Evolutionary conservation across 805 yeast genomes (phyloP).

Genomic region (Metschnikowia lochheadii): DNA sequence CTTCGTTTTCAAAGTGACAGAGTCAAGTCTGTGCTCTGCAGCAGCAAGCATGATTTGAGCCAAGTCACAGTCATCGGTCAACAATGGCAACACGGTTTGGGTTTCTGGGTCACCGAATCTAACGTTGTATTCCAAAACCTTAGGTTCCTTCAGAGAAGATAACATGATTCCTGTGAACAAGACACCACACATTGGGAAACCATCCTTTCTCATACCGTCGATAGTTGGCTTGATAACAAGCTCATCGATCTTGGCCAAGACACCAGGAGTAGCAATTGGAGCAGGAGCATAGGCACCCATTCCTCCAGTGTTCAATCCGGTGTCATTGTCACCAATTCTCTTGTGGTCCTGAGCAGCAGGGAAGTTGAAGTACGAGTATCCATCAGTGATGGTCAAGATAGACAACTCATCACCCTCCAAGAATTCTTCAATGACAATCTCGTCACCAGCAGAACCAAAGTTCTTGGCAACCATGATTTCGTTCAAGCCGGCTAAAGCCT

Average conservation of each 20-base stretch:
- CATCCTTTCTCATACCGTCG: constrained; percentile 94
- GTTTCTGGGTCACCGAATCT: constrained; percentile 99
- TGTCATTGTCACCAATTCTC: constrained; percentile 88
- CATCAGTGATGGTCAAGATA: constrained; percentile 87
- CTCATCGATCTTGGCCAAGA: constrained; percentile 65
- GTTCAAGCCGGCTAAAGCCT: constrained; percentile 78
- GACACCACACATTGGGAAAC: constrained; percentile 92
- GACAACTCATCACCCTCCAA: constrained; percentile 96
- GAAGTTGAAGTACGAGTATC: constrained; percentile 81
- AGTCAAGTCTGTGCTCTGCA: constrained; percentile 89
- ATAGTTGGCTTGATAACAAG: constrained; percentile 86
- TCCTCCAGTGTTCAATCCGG: constrained; percentile 97
- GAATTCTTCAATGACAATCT: constrained; percentile 90
- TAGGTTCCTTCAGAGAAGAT: constrained; percentile 76
- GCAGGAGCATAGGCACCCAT: constrained; percentile 99
- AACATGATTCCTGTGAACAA: constrained; percentile 94
- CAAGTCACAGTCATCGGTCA: constrained; percentile 81
- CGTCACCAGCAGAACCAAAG: constrained; percentile 91
- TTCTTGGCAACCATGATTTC: constrained; percentile 86
- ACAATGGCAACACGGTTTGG: constrained; percentile 87
- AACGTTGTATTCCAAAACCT: constrained; percentile 93
- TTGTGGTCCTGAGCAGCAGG: constrained; percentile 99
- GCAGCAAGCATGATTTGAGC: constrained; percentile 91
- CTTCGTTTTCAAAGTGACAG: constrained; percentile 57
- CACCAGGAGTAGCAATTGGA: constrained; percentile 80